These are phyloP conservation scores for Yamadazyma endophytica DNA, from an alignment of 805 yeast genomes.

Conservation along the genomic window DNA sequence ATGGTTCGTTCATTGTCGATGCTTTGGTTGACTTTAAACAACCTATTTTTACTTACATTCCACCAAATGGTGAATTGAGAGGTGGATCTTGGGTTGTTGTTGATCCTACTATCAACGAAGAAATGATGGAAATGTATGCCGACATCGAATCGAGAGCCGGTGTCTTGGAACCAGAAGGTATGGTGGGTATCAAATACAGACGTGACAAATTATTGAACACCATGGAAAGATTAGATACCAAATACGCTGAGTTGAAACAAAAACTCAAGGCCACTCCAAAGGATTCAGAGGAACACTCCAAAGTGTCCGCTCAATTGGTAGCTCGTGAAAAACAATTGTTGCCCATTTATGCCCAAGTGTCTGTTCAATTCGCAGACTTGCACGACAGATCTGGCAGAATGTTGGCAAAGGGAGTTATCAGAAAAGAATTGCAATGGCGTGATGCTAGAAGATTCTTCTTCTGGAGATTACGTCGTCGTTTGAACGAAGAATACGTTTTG, in stretches of 20 bases:
- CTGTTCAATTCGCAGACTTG: constrained; percentile 95
- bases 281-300: constrained; percentile 61
- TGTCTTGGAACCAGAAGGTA: constrained; percentile 98
- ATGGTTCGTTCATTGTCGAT: constrained; percentile 95
- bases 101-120: constrained; percentile 94
- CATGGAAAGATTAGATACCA: constrained; percentile 83
- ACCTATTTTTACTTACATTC: constrained; percentile 95
- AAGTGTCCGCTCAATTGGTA: constrained; percentile 58
- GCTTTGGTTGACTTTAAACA: constrained; percentile 94
- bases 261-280: constrained; percentile 51
- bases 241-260: constrained; percentile 63
- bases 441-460: constrained; percentile 93
- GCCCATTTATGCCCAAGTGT: constrained; percentile 88
- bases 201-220: constrained; percentile 87
- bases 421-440: constrained; percentile 79
- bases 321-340: constrained; percentile 76
- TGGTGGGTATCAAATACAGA: constrained; percentile 98
- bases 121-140: constrained; percentile 99
- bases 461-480: constrained; percentile 97
- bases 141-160: constrained; percentile 95
- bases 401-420: constrained; percentile 90
- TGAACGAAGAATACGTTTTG: constrained; percentile 86
- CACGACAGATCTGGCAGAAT: constrained; percentile 98
- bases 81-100: constrained; percentile 99
- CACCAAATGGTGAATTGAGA: constrained; percentile 97